Base-by-base conservation (phyloP, 2,329 filamentous ascomycete species). In the Stachybotrys chlorohalonatus region DNA sequence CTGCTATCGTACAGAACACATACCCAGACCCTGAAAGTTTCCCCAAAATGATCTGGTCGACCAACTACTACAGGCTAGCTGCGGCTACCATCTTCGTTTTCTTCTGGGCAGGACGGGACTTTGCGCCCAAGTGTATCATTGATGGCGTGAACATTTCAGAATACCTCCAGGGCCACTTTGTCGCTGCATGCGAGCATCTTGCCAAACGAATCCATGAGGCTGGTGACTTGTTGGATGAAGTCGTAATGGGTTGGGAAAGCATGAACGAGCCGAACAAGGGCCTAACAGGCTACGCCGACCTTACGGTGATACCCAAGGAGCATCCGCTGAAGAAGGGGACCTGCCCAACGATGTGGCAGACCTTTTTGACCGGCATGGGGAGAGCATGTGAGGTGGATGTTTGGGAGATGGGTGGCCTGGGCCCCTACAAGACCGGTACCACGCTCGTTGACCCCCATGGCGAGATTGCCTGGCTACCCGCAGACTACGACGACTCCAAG, bases 11-110 rank as follows among this genome's bases (percentile, higher is more conserved):
- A 7, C 94, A 99, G 53, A 99, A 97, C 65, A 95, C 89, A 2
- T 96, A 90, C 66, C 85, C 89, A 9, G 82, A 95, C 17, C 90
- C 92, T 8, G 85, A 85, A 31, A 80, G 86, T 1, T 99, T 93
- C 61, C 94, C 94, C 30, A 97, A 96, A 74, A 99, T 99, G 95
- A 93, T 97, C 55, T 99, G 94, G 94, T 91, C 93, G 15, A 97
- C 95, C 52, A 99, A 99, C 68, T 99, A 99, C 70, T 88, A 84
- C 58, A 83, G 94, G 30, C 77, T 97, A 52, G 92, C 87, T 3
- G 89, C 87, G 52, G 90, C 92, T 60, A 92, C 90, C 49, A 90
- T 97, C 62, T 97, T 96, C 68, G 96, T 93, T 0, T 74, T 97
- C 52, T 99, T 96, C 74, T 99, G 95, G 69, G 92, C 81, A 8